These are phyloP conservation scores for Herpetospermum pedunculosum DNA, from an alignment of 306 rosid species.

Conservation along the genomic window DNA sequence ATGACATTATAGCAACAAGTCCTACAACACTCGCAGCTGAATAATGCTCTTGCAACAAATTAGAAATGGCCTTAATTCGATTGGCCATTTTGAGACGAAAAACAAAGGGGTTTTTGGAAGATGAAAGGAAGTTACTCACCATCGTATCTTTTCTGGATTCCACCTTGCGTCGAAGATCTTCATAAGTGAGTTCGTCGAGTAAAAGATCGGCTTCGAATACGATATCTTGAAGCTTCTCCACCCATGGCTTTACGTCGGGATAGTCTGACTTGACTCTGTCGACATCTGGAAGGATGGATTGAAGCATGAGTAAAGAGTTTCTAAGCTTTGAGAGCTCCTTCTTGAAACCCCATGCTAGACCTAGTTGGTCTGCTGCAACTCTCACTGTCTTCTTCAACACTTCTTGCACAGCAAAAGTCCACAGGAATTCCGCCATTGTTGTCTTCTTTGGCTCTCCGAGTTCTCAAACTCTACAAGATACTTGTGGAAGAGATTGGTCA, in stretches of 20 bases:
- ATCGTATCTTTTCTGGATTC: neutral
- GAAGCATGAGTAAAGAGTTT: neutral
- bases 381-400: neutral
- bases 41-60: neutral
- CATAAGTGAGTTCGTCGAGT: slow-evolving; percentile 1
- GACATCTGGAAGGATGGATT: neutral
- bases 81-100: neutral
- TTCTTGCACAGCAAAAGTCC: neutral
- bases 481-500: neutral
- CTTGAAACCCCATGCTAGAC: neutral
- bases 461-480: neutral
- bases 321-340: neutral
- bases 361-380: neutral
- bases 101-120: neutral
- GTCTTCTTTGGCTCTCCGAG: neutral
- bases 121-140: neutral
- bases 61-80: neutral
- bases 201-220: slow-evolving; percentile 2
- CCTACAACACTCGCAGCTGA: neutral
- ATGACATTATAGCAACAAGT: slow-evolving; percentile 8
- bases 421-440: neutral
- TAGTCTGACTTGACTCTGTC: neutral
- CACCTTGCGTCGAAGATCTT: neutral
- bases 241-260: neutral
- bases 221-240: neutral